These are phyloP conservation scores for Vanilla planifolia DNA, from an alignment of 106 monocot genomes.

Conservation along the genomic window DNA sequence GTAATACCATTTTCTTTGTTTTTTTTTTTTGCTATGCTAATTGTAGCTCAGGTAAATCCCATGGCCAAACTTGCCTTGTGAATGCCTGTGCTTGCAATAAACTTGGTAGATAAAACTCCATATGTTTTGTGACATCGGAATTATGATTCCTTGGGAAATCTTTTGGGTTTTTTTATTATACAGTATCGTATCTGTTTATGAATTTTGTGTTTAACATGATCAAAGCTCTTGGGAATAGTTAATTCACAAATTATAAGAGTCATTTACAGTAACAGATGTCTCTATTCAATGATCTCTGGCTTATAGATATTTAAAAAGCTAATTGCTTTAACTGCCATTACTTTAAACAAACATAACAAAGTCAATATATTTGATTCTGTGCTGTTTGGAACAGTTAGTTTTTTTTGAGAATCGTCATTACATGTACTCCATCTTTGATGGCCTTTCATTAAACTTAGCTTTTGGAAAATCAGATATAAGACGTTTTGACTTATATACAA, in stretches of 20 bases:
- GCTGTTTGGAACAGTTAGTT: too few species aligned
- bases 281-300: not conserved
- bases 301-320: not conserved
- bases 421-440: too few species aligned
- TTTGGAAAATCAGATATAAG: too few species aligned
- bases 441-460: too few species aligned
- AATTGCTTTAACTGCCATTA: too few species aligned
- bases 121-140: not conserved
- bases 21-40: not conserved
- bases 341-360: too few species aligned
- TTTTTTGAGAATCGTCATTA: too few species aligned
- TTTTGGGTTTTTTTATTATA: not conserved
- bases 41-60: not conserved
- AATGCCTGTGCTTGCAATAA: not conserved
- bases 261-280: not conserved
- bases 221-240: not conserved
- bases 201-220: not conserved
- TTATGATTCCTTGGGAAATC: not conserved
- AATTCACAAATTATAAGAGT: not conserved
- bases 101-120: not conserved
- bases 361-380: too few species aligned
- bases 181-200: not conserved
- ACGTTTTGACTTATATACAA: too few species aligned
- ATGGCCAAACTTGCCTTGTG: not conserved
- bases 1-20: conserved; percentile 16